Conservation (phyloP, 1,284 basidiomycete species). For the Leccinum fallax region DNA sequence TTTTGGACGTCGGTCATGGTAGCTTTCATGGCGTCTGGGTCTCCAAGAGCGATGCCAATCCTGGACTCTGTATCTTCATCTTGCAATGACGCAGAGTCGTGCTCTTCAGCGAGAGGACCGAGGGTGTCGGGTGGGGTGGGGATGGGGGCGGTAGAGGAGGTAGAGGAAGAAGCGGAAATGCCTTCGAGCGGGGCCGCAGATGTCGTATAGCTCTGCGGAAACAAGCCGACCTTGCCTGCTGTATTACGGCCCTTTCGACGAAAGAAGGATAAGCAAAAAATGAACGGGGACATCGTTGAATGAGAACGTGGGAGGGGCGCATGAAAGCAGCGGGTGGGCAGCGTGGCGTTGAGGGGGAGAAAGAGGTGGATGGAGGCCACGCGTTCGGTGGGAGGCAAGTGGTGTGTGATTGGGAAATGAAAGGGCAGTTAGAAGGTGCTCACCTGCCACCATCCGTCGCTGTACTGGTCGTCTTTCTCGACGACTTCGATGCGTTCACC, state of each 20-base stretch:
- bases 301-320: conserved; percentile 18
- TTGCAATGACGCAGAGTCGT: conserved; percentile 41
- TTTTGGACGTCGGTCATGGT: conserved; percentile 88
- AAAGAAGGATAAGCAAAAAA: conserved; percentile 25
- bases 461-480: conserved; percentile 92
- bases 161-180: conserved; percentile 24
- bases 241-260: conserved; percentile 77
- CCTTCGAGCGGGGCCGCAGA: conserved; percentile 48
- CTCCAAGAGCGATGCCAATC: conserved; percentile 31
- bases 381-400: conserved; percentile 7
- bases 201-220: conserved; percentile 90
- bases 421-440: conserved; percentile 35
- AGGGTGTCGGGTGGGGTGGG: conserved; percentile 35
- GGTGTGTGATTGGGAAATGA: conserved; percentile 19
- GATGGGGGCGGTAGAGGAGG: conserved; percentile 27
- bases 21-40: conserved; percentile 58
- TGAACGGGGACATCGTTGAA: conserved; percentile 25
- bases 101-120: conserved; percentile 48
- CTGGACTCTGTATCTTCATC: conserved; percentile 34
- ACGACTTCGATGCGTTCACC: conserved; percentile 90
- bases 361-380: conserved; percentile 16
- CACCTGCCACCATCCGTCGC: conserved; percentile 99
- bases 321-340: conserved; percentile 10
- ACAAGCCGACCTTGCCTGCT: conserved; percentile 83
- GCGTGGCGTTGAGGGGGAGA: not conserved